Base-by-base conservation (phyloP, 108 stramenopile species). In the Nannochloropsis gaditana region DNA sequence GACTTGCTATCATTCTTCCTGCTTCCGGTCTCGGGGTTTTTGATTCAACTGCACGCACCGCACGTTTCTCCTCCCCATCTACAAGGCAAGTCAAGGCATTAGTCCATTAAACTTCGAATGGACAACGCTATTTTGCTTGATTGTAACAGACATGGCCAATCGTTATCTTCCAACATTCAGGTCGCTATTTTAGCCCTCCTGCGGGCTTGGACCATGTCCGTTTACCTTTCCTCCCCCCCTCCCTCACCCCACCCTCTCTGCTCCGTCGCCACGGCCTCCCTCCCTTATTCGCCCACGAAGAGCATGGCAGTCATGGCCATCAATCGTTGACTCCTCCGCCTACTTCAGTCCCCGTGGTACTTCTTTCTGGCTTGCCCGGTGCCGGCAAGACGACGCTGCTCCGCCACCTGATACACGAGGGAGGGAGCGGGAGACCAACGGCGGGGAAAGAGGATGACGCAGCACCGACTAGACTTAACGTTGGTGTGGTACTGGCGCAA, bases 341-440 rank as follows among this genome's bases (percentile, higher is more conserved):
- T n/a, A n/a, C 59, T 4, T 73, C 59, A 73, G 59, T 73, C n/a
- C 59, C 59, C n/a, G 59, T 73, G 19, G n/a, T n/a, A n/a, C 2
- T 73, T 15, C 15, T 73, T 73, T 73, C 59, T 2, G 59, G 59
- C n/a, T n/a, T 73, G 59, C 59, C 59, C n/a, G 59, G 59, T 73
- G 59, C 59, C 15, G 59, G 59, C 59, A 73, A 73, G 59, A 73
- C 59, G 59, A 73, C 59, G 19, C n/a, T 73, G 59, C 59, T 73
- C 3, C 59, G 59, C 15, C 59, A 73, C 59, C 59, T 73, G 19
- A n/a, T 73, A n/a, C 15, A n/a, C 19, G 59, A 73, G 59, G 59
- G 6, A 73, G 59, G 59, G 59, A n/a, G 59, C 15, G 19, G 59
- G n/a, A n/a, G 59, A n/a, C 59, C 59, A 1, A n/a, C 15, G 59